A percentile compares a stretch with the other conserved stretches of the same genome.
phyloP scores from a whole-genome alignment of 2,329 filamentous ascomycete genomes.

The Pseudogymnoascus sp. region DNA sequence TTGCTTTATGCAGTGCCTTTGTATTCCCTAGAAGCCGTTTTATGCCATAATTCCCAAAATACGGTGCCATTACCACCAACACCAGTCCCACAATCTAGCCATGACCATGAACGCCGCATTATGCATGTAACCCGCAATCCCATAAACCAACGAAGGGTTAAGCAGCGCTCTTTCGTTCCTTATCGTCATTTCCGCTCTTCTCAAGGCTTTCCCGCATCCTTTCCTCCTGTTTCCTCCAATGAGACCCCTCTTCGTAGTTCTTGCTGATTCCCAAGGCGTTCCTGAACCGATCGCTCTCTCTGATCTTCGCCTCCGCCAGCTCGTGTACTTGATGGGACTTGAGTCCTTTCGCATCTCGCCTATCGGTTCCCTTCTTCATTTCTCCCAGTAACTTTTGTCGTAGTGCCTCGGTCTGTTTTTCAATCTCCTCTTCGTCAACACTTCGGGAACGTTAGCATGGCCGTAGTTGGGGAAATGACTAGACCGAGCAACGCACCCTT shows the following conservation, averaged over 20 bases:
- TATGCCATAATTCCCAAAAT: neutral
- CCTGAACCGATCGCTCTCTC: constrained; percentile 83
- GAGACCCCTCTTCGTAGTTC: constrained; percentile 77
- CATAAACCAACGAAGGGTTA: neutral
- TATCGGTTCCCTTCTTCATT: constrained; percentile 32
- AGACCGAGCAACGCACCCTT: constrained; percentile 51
- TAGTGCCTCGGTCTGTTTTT: constrained; percentile 61
- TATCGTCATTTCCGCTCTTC: constrained; percentile 23
- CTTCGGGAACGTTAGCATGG: constrained; percentile 34
- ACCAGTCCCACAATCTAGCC: neutral
- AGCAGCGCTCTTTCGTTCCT: neutral
- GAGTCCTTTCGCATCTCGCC: constrained; percentile 48
- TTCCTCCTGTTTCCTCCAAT: constrained; percentile 82
- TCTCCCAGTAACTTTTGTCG: constrained; percentile 52
- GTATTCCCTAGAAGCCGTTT: constrained; percentile 7
- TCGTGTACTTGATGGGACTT: constrained; percentile 96
- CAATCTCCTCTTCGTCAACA: constrained; percentile 85
- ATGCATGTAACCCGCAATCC: neutral
- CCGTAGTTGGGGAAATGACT: neutral
- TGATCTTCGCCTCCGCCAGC: constrained; percentile 90
- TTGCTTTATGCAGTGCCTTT: constrained; percentile 4
- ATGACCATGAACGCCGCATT: constrained; percentile 1
- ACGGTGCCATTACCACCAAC: constrained; percentile 1
- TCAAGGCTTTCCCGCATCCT: constrained; percentile 43
- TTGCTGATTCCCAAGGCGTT: constrained; percentile 81